Conservation (phyloP, 306 rosid genomes). For the Macrotyloma uniflorum region DNA sequence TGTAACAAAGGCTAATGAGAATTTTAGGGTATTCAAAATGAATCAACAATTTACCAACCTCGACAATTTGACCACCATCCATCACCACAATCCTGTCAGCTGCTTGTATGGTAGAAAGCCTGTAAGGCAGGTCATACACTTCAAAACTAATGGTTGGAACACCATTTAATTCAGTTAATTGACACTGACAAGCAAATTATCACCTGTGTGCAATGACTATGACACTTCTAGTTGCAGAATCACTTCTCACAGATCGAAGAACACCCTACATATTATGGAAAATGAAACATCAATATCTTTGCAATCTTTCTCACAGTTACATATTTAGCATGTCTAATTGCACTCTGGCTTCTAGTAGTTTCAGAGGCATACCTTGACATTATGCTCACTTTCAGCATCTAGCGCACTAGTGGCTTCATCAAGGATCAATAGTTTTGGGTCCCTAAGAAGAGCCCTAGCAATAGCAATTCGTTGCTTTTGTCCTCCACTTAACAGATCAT, state of each 20-base stretch:
- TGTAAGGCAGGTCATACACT: conserved; percentile 39
- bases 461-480: conserved; percentile 97
- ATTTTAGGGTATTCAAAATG: conserved; percentile 29
- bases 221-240: conserved; percentile 64
- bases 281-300: conserved; percentile 37
- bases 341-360: neutral
- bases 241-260: conserved; percentile 81
- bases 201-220: conserved; percentile 94
- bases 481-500: conserved; percentile 95
- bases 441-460: conserved; percentile 94
- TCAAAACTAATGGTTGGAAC: conserved; percentile 14
- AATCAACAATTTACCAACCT: conserved; percentile 62
- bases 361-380: conserved; percentile 68
- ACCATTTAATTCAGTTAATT: conserved; percentile 5
- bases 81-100: conserved; percentile 94
- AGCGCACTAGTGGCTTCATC: conserved; percentile 98
- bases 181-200: conserved; percentile 22
- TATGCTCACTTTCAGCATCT: conserved; percentile 96
- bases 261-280: conserved; percentile 68
- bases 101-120: conserved; percentile 97
- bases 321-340: conserved; percentile 23
- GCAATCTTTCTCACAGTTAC: conserved; percentile 1
- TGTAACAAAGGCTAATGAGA: neutral
- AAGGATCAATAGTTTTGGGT: conserved; percentile 86
- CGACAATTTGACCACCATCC: conserved; percentile 82